Evolutionary conservation across 106 monocot genomes (phyloP).

Genomic region (Dendrobium huoshanense): DNA sequence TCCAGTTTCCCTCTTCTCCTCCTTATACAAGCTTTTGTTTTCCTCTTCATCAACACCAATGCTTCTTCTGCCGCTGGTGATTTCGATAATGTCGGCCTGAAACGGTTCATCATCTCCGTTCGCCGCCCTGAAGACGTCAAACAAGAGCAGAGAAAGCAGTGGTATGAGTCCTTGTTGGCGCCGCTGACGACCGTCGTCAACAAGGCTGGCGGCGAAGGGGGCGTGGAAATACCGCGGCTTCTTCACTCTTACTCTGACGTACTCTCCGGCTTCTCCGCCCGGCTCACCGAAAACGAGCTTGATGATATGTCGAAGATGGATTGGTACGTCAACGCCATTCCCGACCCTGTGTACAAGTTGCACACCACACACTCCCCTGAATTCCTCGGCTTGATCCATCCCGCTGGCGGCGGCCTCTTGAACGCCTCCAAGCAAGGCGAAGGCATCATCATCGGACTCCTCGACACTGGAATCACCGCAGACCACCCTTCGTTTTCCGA

Average conservation of each 20-base stretch:
- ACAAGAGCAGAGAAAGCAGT: no score
- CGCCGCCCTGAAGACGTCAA: no score
- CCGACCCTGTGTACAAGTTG: not conserved
- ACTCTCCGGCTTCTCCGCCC: constrained; percentile 25
- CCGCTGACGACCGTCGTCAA: no score
- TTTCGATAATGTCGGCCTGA: no score
- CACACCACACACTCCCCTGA: constrained; percentile 51
- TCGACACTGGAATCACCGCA: constrained; percentile 29
- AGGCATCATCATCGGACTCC: constrained; percentile 32
- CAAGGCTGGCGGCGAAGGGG: no score
- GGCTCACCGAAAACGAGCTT: constrained; percentile 29
- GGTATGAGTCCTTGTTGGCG: no score
- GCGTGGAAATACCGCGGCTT: not conserved
- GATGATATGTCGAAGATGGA: constrained; percentile 12
- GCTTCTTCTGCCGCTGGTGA: no score
- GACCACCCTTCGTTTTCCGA: constrained; percentile 25
- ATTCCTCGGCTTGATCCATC: constrained; percentile 35
- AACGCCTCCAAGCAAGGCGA: constrained; percentile 16
- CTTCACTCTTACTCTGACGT: constrained; percentile 1
- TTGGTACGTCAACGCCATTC: constrained; percentile 32
- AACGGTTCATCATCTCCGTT: no score
- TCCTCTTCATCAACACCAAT: no score
- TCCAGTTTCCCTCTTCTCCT: no score
- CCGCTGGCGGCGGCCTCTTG: not conserved
- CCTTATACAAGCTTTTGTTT: no score